These are phyloP conservation scores for Penicillium italicum DNA, from an alignment of 2,329 filamentous ascomycete species.

Conservation along the genomic window DNA sequence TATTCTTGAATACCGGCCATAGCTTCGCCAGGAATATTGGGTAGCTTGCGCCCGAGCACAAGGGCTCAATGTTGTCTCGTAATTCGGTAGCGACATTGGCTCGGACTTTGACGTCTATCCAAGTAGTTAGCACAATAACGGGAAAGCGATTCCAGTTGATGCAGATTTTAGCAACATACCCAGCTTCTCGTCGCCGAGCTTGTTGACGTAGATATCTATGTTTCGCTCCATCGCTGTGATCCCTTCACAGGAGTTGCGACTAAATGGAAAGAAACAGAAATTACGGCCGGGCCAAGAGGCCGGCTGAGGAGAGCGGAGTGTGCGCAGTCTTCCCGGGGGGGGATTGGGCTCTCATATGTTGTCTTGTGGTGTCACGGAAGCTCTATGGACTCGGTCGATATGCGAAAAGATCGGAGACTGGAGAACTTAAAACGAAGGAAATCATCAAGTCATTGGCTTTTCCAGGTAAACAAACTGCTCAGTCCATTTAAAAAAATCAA, in stretches of 20 bases:
- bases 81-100: slow-evolving; percentile 78
- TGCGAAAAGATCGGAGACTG: slow-evolving; percentile 27
- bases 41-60: slow-evolving; percentile 79
- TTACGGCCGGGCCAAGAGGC: slow-evolving; percentile 40
- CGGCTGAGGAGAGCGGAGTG: slow-evolving; percentile 31
- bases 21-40: slow-evolving; percentile 77
- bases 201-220: slow-evolving; percentile 50
- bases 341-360: slow-evolving; percentile 30
- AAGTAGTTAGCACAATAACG: neutral
- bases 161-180: slow-evolving; percentile 37
- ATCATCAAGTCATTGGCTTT: slow-evolving; percentile 35
- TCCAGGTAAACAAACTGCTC: slow-evolving; percentile 7
- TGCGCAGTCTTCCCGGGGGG: slow-evolving; percentile 23
- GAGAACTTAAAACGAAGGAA: slow-evolving; percentile 15
- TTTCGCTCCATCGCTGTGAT: slow-evolving; percentile 42
- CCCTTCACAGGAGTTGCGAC: slow-evolving; percentile 22
- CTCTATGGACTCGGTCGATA: slow-evolving; percentile 24
- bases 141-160: neutral
- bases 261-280: slow-evolving; percentile 20
- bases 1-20: slow-evolving; percentile 83
- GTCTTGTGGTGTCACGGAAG: slow-evolving; percentile 21
- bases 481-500: slow-evolving; percentile 13
- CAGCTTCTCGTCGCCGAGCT: slow-evolving; percentile 47
- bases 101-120: slow-evolving; percentile 72
- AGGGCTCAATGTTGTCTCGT: slow-evolving; percentile 79